phyloP scores from a whole-genome alignment of 441 rosid genomes.

The Adansonia grandidieri region DNA sequence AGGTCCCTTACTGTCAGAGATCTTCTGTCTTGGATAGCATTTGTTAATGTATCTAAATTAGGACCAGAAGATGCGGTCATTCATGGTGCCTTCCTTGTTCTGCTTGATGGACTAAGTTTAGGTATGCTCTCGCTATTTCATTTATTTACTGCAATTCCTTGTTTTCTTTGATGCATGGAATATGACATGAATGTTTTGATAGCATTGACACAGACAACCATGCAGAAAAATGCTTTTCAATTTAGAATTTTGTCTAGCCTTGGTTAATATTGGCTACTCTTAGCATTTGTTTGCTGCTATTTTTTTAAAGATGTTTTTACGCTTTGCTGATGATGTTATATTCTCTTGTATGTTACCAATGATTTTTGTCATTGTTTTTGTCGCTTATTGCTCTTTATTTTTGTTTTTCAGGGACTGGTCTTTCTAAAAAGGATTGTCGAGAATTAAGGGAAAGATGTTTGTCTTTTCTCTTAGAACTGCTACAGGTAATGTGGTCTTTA shows the following conservation, averaged over 20 bases:
- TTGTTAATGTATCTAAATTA: conserved; percentile 62
- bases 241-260: background rate
- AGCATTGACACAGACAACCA: background rate
- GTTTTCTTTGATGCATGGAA: background rate
- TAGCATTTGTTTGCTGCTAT: background rate
- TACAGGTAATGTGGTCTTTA: conserved; percentile 53
- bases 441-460: conserved; percentile 69
- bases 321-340: background rate
- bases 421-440: conserved; percentile 65
- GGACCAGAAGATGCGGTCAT: conserved; percentile 68
- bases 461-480: conserved; percentile 63
- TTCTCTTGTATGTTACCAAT: background rate
- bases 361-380: conserved; percentile 15
- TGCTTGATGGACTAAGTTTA: conserved; percentile 94
- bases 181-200: background rate
- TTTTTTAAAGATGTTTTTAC: background rate
- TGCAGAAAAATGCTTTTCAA: background rate
- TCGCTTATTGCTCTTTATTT: background rate
- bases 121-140: conserved; percentile 47
- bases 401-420: conserved; percentile 69
- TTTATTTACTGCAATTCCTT: background rate
- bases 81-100: conserved; percentile 94
- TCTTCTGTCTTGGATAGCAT: conserved; percentile 91
- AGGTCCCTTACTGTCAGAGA: conserved; percentile 94
- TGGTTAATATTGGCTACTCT: background rate